Evolutionary conservation across 2,329 filamentous ascomycete genomes (phyloP).

Genomic region (Xylariales sp.): DNA sequence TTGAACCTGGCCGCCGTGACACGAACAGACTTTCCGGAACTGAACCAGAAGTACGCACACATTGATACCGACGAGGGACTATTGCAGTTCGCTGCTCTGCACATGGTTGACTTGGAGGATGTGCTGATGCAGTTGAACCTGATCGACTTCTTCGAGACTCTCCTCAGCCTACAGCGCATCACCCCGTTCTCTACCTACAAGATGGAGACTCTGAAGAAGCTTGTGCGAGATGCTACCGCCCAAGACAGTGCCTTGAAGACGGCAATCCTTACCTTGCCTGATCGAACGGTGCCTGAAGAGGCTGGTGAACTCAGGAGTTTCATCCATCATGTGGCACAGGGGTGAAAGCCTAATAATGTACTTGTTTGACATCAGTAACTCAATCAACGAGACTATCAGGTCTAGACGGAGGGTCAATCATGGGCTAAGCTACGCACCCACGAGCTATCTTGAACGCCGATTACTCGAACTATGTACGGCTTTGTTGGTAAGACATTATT

Average conservation of each 20-base stretch:
- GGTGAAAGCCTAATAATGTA: too few species aligned
- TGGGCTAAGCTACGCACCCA: too few species aligned
- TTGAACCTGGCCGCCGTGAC: conserved; percentile 40
- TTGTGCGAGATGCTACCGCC: conserved; percentile 37
- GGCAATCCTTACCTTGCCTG: conserved; percentile 38
- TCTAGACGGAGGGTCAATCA: too few species aligned
- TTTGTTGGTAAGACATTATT: too few species aligned
- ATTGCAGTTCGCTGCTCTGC: conserved; percentile 46
- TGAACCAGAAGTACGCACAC: conserved; percentile 23
- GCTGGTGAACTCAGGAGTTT: conserved; percentile 42
- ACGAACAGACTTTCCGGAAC: conserved; percentile 30
- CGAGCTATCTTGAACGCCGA: too few species aligned
- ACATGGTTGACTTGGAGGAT: conserved; percentile 47
- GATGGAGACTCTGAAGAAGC: conserved; percentile 30
- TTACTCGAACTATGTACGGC: too few species aligned
- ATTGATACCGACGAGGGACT: conserved; percentile 31
- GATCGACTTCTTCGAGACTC: conserved; percentile 49
- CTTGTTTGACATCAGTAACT: too few species aligned
- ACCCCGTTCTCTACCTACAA: conserved; percentile 32
- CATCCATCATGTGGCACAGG: too few species aligned
- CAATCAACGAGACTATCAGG: too few species aligned
- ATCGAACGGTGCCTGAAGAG: conserved; percentile 48
- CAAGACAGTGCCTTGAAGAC: conserved; percentile 33
- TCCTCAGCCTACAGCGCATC: conserved; percentile 44
- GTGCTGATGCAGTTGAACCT: conserved; percentile 45